A percentile compares a stretch with the other conserved stretches of the same genome.
phyloP scores from a whole-genome alignment of 2,329 filamentous ascomycete genomes.

The Botrytis fragariae region DNA sequence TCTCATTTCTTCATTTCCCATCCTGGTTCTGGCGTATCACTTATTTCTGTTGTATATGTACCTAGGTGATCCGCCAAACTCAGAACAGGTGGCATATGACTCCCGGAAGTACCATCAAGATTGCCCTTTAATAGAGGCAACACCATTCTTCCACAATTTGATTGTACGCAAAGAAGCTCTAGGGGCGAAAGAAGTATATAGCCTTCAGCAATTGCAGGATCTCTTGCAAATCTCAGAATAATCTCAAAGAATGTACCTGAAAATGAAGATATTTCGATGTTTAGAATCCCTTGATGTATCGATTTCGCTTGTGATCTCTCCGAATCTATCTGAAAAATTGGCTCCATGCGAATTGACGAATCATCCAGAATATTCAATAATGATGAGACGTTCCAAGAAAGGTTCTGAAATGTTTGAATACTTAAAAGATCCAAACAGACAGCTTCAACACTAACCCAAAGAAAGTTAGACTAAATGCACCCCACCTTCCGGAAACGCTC shows the following conservation, averaged over 20 bases:
- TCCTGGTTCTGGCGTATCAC: neutral
- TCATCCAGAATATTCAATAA: neutral
- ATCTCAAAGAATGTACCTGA: neutral
- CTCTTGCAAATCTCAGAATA: neutral
- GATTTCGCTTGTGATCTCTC: neutral
- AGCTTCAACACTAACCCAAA: neutral
- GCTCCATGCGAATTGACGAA: neutral
- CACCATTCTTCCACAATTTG: neutral
- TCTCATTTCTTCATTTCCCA: neutral
- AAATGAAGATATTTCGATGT: neutral
- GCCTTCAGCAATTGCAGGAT: neutral
- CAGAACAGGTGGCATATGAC: neutral
- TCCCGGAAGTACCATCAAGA: neutral
- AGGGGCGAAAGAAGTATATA: neutral
- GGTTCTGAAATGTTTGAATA: neutral
- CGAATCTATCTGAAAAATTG: neutral
- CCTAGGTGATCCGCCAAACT: neutral
- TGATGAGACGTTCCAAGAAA: neutral
- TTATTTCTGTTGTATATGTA: neutral
- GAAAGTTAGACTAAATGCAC: neutral
- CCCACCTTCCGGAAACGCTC: conserved; percentile 6
- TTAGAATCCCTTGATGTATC: neutral
- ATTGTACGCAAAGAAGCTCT: neutral
- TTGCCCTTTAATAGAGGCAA: neutral
- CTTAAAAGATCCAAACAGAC: neutral